phyloP scores from a whole-genome alignment of 305 asterid species.

The Andrographis paniculata region DNA sequence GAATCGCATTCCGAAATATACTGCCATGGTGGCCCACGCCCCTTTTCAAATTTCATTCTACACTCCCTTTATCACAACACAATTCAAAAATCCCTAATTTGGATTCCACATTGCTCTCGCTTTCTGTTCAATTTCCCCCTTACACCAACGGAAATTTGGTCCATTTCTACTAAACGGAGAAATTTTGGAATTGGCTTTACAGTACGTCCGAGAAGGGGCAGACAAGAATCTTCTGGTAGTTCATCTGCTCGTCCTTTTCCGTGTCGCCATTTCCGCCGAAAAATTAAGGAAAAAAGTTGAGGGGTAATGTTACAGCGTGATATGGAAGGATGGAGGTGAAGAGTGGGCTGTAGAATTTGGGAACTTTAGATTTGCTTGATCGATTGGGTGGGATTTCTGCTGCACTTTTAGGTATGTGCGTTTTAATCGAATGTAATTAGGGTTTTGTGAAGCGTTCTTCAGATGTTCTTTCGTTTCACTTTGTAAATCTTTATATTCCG shows the following conservation, averaged over 20 bases:
- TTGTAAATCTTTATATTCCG: too few species aligned
- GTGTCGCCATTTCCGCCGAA: neutral
- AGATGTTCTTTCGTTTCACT: neutral
- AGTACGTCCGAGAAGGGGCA: too few species aligned
- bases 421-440: neutral
- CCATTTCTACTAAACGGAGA: too few species aligned
- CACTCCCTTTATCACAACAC: too few species aligned
- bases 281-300: neutral
- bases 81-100: too few species aligned
- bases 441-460: neutral
- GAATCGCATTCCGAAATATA: neutral
- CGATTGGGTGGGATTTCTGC: neutral
- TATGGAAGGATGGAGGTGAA: neutral
- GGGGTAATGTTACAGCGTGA: too few species aligned
- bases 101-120: too few species aligned
- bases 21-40: neutral
- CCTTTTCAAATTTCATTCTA: too few species aligned
- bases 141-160: too few species aligned
- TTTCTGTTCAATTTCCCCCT: too few species aligned
- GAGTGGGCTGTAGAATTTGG: neutral
- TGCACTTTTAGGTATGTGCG: neutral
- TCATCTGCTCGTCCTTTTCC: neutral
- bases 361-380: neutral
- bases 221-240: neutral
- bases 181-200: too few species aligned